Evolutionary conservation across 306 rosid species (phyloP).

Genomic region (Leucaena leucocephala): DNA sequence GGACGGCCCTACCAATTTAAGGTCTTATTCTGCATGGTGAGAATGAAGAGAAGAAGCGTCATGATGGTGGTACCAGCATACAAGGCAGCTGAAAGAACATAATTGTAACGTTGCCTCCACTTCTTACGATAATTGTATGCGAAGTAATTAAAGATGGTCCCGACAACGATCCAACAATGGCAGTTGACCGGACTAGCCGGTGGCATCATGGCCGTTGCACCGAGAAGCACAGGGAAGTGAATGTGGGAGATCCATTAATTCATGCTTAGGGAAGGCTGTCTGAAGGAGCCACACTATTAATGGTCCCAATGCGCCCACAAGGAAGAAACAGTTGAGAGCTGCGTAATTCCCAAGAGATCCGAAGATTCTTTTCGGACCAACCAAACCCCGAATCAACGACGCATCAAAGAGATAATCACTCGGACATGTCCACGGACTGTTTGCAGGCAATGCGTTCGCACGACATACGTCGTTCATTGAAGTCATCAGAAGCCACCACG

Average conservation of each 20-base stretch:
- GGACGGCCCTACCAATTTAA: conserved; percentile 58
- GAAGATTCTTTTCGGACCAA: conserved; percentile 69
- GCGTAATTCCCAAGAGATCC: conserved; percentile 62
- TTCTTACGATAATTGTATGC: conserved; percentile 53
- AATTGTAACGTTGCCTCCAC: conserved; percentile 78
- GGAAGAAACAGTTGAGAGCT: conserved; percentile 67
- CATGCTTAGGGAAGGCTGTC: conserved; percentile 52
- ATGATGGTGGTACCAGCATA: conserved; percentile 79
- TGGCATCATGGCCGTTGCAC: conserved; percentile 72
- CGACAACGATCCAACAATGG: conserved; percentile 65
- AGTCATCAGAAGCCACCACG: conserved; percentile 44
- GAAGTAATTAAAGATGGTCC: conserved; percentile 59
- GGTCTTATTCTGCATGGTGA: conserved; percentile 34
- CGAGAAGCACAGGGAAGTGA: conserved; percentile 76
- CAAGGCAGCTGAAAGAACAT: conserved; percentile 71
- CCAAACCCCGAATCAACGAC: conserved; percentile 79
- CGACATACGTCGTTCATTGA: conserved; percentile 37
- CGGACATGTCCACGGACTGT: conserved; percentile 52
- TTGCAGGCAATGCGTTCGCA: conserved; percentile 18
- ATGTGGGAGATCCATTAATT: conserved; percentile 58
- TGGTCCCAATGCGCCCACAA: conserved; percentile 63
- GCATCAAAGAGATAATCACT: conserved; percentile 63
- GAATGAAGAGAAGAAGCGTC: conserved; percentile 52
- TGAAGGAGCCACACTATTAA: conserved; percentile 54
- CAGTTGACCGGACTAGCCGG: conserved; percentile 68